These are phyloP conservation scores for Quercus cerris DNA, from an alignment of 306 rosid species.

Conservation along the genomic window DNA sequence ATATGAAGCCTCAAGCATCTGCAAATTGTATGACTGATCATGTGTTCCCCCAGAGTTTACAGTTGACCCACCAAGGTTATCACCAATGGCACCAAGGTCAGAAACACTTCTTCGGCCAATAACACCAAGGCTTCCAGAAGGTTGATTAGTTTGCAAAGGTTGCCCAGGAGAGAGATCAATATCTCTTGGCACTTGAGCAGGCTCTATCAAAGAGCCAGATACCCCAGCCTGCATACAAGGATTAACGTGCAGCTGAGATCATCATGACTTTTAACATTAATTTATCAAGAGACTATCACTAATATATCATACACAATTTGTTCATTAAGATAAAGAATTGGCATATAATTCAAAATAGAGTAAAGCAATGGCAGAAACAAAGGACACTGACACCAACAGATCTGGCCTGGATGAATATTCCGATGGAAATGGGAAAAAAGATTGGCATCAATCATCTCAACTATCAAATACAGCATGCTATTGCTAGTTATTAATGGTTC, in stretches of 20 bases:
- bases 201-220: slow-evolving; percentile 68
- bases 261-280: neutral
- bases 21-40: slow-evolving; percentile 68
- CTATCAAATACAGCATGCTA: neutral
- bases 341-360: neutral
- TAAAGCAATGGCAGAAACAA: neutral
- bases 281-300: neutral
- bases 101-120: slow-evolving; percentile 94
- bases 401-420: neutral
- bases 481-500: neutral
- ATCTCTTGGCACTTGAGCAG: slow-evolving; percentile 66
- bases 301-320: neutral
- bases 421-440: neutral
- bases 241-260: slow-evolving; percentile 14
- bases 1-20: slow-evolving; percentile 88
- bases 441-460: neutral
- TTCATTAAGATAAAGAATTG: neutral
- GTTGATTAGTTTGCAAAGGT: slow-evolving; percentile 77
- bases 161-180: slow-evolving; percentile 87
- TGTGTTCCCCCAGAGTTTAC: slow-evolving; percentile 63
- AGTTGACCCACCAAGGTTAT: slow-evolving; percentile 57
- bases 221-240: slow-evolving; percentile 55
- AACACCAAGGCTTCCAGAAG: slow-evolving; percentile 80
- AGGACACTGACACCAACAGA: neutral
- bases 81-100: slow-evolving; percentile 89